Evolutionary conservation across 2,329 filamentous ascomycete genomes (phyloP), one percentile per base, ranked within the genome.

Genomic region (Nemania sp.): DNA sequence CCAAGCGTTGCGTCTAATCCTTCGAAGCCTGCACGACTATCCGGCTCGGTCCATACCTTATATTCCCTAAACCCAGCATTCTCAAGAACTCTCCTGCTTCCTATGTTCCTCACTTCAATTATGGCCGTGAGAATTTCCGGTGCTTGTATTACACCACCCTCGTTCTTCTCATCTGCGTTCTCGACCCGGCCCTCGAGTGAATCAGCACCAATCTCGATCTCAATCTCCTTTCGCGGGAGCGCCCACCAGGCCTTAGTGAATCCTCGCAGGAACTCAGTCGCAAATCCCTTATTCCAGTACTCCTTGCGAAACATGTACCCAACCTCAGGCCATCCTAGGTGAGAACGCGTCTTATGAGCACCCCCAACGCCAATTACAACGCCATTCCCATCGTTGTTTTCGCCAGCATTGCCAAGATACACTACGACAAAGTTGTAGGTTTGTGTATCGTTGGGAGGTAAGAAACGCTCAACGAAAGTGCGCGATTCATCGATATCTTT

Each of bases 391-490:
- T 82, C 84, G 26, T 78, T 81, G 18, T 77, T 75, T 56, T 82
- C 77, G 68, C 79, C 83, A 64, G 27, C 45, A 18, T 62, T 62
- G 13, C 41, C 62, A 6, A 58, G 5, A 22, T 66, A 60, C 27
- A 62, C 27, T 51, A 92, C 83, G 69, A 84, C 82, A 71, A 84
- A 89, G 75, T 90, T 87, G 82, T 86, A 91, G 32, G 82, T 85
- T 54, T 80, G 75, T 11, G 74, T 71, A 72, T 90, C 86, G 59
- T 83, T 78, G 5, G 84, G 85, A 1, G 86, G 80, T n/a, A 88
- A 75, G 35, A 80, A 82, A 11, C 70, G 71, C 4, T 76, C 75
- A 55, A 88, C 73, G 57, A 75, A 81, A 26, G 67, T 72, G 66
- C 77, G 78, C 10, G 87, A 86, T 64, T 82, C 80, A 1, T 80